phyloP scores from a whole-genome alignment of 2,329 filamentous ascomycete genomes.

The Talaromyces sp. region DNA sequence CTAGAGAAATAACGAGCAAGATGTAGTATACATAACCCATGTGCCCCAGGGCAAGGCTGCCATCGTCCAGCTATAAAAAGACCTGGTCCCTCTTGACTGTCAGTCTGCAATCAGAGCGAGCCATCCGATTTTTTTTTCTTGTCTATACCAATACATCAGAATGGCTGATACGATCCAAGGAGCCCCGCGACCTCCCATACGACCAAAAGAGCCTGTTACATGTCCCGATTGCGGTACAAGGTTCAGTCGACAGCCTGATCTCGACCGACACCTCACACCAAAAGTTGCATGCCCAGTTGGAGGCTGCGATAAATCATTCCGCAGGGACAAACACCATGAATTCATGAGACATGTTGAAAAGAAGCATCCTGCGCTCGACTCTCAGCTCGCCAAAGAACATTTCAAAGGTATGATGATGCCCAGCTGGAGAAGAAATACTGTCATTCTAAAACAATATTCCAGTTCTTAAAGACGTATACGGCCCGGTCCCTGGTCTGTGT shows the following conservation, averaged over 20 bases:
- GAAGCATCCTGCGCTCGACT: not conserved
- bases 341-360: not conserved
- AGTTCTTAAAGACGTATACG: not conserved
- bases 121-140: too few species aligned
- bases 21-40: not conserved
- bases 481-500: not conserved
- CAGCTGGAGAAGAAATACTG: not conserved
- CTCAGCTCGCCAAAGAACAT: not conserved
- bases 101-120: not conserved
- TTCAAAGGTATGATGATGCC: not conserved
- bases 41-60: not conserved
- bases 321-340: not conserved
- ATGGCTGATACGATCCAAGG: not conserved
- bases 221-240: not conserved
- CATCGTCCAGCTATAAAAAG: not conserved
- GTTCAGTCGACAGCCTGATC: not conserved
- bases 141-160: not conserved
- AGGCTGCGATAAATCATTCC: not conserved
- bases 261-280: not conserved
- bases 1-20: not conserved
- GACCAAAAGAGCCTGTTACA: not conserved
- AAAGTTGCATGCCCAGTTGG: not conserved
- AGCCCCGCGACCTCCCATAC: not conserved
- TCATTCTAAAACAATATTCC: not conserved
- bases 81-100: not conserved